phyloP scores from a whole-genome alignment of 345 rosid species.

The Sonneratia alba region DNA sequence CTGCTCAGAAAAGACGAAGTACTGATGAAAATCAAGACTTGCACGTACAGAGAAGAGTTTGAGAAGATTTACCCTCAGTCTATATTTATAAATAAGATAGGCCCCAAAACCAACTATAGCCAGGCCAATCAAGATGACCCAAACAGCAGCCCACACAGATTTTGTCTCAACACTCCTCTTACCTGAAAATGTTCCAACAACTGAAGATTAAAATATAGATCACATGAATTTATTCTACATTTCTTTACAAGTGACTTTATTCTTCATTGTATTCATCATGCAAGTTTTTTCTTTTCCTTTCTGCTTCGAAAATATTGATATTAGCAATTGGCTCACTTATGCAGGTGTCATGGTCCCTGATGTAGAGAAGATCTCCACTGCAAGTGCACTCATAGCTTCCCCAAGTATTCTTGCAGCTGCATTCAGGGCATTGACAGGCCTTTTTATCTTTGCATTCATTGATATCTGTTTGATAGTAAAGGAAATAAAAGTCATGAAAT shows the following conservation, averaged over 20 bases:
- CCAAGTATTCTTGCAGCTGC: slow-evolving; percentile 93
- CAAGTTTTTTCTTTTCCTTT: not conserved
- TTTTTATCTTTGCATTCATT: slow-evolving; percentile 90
- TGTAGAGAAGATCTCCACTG: slow-evolving; percentile 79
- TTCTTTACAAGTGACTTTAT: no score
- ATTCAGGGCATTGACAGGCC: slow-evolving; percentile 94
- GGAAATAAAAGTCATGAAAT: not conserved
- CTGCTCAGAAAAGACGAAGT: not conserved
- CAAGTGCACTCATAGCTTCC: slow-evolving; percentile 89
- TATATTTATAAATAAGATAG: slow-evolving; percentile 74
- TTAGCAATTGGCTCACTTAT: slow-evolving; percentile 47
- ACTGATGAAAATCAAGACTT: not conserved
- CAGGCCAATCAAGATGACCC: slow-evolving; percentile 78
- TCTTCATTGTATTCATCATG: not conserved
- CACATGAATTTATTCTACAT: not conserved
- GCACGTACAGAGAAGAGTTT: not conserved
- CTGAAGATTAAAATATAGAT: not conserved
- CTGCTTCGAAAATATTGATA: not conserved
- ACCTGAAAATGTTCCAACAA: slow-evolving; percentile 27
- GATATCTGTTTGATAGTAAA: slow-evolving; percentile 43
- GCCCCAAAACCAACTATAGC: slow-evolving; percentile 76
- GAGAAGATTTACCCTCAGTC: slow-evolving; percentile 58
- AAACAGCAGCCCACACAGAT: slow-evolving; percentile 87
- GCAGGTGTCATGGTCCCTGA: slow-evolving; percentile 92
- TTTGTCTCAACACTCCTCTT: slow-evolving; percentile 56